phyloP scores from a whole-genome alignment of 2,329 filamentous ascomycete genomes.

The Coniochaeta prunicola region DNA sequence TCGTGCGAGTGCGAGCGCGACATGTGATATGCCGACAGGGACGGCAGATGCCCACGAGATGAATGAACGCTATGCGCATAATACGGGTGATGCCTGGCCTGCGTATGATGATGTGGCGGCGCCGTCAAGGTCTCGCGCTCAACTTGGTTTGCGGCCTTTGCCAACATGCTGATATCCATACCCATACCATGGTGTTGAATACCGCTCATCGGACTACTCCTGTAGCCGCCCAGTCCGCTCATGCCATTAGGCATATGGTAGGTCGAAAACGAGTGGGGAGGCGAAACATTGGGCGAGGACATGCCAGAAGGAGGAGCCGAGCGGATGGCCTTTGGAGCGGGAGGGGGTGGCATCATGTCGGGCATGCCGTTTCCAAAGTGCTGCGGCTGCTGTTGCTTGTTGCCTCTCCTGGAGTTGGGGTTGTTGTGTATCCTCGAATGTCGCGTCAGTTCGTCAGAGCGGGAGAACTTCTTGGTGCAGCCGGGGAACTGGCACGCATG shows the following conservation, averaged over 20 bases:
- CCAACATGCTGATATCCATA: slow-evolving; percentile 52
- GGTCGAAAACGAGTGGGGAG: slow-evolving; percentile 79
- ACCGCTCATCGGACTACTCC: slow-evolving; percentile 30
- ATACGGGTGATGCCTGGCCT: slow-evolving; percentile 46
- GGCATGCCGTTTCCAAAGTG: slow-evolving; percentile 35
- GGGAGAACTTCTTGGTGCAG: slow-evolving; percentile 94
- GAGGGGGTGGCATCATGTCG: slow-evolving; percentile 72
- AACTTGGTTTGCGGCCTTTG: slow-evolving; percentile 53
- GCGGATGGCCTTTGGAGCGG: slow-evolving; percentile 69
- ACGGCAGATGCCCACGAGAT: slow-evolving; percentile 60
- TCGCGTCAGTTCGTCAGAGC: slow-evolving; percentile 91
- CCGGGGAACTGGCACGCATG: slow-evolving; percentile 93
- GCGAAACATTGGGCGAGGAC: slow-evolving; percentile 91
- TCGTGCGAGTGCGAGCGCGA: slow-evolving; percentile 79
- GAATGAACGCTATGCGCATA: slow-evolving; percentile 40
- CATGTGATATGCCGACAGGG: slow-evolving; percentile 88
- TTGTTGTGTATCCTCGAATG: slow-evolving; percentile 99
- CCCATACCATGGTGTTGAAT: slow-evolving; percentile 24
- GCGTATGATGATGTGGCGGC: slow-evolving; percentile 32
- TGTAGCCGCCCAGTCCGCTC: slow-evolving; percentile 40
- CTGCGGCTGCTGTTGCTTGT: slow-evolving; percentile 62
- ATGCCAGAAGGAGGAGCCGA: slow-evolving; percentile 83
- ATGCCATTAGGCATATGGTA: slow-evolving; percentile 45
- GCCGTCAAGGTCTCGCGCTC: slow-evolving; percentile 47
- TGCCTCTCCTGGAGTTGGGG: slow-evolving; percentile 88